Percentiles rank a stretch among this genome's conserved stretches.
phyloP scores from a whole-genome alignment of 1,284 basidiomycete species.

The Cerioporus squamosus region DNA sequence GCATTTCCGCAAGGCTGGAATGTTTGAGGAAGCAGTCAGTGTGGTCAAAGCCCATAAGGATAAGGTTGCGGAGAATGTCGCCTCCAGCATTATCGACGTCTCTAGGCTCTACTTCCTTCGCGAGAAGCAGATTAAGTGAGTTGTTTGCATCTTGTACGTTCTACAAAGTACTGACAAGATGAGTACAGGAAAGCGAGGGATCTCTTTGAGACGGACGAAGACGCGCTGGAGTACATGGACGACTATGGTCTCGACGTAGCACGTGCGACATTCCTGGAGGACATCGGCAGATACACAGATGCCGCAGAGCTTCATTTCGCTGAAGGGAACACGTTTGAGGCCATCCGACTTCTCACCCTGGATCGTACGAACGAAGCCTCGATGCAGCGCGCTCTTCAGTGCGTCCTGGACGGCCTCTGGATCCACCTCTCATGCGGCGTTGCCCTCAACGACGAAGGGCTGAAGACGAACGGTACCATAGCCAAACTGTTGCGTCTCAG shows the following conservation, averaged over 20 bases:
- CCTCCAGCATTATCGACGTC: slow-evolving; percentile 47
- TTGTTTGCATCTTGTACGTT: slow-evolving; percentile 1
- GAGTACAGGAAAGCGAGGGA: slow-evolving; percentile 46
- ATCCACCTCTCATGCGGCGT: slow-evolving; percentile 19
- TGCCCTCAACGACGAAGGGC: slow-evolving; percentile 1
- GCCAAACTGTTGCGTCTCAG: slow-evolving; percentile 16
- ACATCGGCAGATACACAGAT: too few species aligned
- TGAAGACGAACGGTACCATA: slow-evolving; percentile 10
- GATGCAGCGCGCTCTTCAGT: too few species aligned
- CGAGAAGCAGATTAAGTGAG: slow-evolving; percentile 48
- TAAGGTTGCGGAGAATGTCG: slow-evolving; percentile 39
- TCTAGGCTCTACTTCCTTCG: slow-evolving; percentile 58
- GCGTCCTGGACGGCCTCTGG: too few species aligned
- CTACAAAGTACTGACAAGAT: too few species aligned
- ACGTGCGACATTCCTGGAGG: too few species aligned
- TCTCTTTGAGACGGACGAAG: slow-evolving; percentile 56
- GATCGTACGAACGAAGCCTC: too few species aligned
- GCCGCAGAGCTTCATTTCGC: too few species aligned
- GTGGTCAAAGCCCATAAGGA: slow-evolving; percentile 42
- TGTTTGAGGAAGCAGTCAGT: slow-evolving; percentile 58
- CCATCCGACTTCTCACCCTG: too few species aligned
- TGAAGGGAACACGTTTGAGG: too few species aligned
- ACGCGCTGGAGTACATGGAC: slow-evolving; percentile 61
- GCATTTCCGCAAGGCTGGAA: slow-evolving; percentile 49
- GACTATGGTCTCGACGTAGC: slow-evolving; percentile 42